A percentile compares a stretch with the other conserved stretches of the same genome.
phyloP scores from a whole-genome alignment of 2,329 filamentous ascomycete genomes.

The Phaeomoniella chlamydospora region DNA sequence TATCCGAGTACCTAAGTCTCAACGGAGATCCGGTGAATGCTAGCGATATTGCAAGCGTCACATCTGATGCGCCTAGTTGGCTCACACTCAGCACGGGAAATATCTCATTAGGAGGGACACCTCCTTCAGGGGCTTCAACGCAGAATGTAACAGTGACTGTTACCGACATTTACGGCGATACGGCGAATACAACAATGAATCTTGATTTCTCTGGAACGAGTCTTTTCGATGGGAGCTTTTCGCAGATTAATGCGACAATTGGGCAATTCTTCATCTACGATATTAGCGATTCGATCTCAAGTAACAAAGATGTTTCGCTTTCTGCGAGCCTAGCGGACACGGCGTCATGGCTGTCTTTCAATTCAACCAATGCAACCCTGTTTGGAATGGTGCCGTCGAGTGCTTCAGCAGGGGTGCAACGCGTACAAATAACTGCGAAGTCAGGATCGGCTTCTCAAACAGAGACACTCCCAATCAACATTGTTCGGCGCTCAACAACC shows the following conservation, averaged over 20 bases:
- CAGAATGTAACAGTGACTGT: conserved; percentile 49
- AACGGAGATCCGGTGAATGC: conserved; percentile 38
- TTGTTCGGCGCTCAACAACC: not conserved
- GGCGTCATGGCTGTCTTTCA: conserved; percentile 6
- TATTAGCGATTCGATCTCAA: conserved; percentile 18
- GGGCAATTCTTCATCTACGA: conserved; percentile 34
- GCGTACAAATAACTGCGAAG: not conserved
- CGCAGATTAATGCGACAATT: conserved; percentile 30
- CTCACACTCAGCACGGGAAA: conserved; percentile 48
- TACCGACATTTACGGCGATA: conserved; percentile 44
- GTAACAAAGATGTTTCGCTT: conserved; percentile 8
- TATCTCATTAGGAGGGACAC: conserved; percentile 49
- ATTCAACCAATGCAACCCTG: conserved; percentile 3
- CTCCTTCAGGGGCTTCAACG: conserved; percentile 42
- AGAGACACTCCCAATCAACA: not conserved
- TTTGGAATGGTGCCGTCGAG: conserved; percentile 3
- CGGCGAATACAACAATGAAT: conserved; percentile 41
- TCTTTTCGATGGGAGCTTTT: conserved; percentile 28
- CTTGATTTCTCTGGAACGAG: conserved; percentile 21
- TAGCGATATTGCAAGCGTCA: conserved; percentile 36
- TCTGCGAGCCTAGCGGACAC: conserved; percentile 1
- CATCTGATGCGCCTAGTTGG: conserved; percentile 51
- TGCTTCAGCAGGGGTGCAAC: not conserved
- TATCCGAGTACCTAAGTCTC: conserved; percentile 39
- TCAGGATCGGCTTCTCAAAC: not conserved